Base-by-base conservation (phyloP, 805 yeast species). In the Lipomyces orientalis region DNA sequence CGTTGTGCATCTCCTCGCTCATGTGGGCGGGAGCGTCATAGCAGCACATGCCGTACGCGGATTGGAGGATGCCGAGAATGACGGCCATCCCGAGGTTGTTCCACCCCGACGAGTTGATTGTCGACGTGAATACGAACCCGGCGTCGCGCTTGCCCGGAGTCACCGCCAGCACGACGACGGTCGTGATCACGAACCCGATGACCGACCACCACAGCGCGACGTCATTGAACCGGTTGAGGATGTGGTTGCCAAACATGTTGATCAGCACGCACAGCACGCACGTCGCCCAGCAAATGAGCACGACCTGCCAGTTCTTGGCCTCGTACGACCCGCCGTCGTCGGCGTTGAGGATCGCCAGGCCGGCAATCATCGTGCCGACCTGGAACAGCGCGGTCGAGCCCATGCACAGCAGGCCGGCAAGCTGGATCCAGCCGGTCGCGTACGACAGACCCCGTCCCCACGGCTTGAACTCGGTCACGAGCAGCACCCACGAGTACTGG, bases 21-120 rank as follows among this genome's bases (percentile, higher is more conserved):
- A 89, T 79, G 74, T 89, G 92, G 80, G 88, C 89, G 0, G 92
- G 90, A 29, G 90, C 86, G 75, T 89, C 92, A 74, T 87, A 89
- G 31, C 91, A 92, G 57, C 89, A 84, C 91, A 89, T 88, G 51
- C 89, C 86, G 61, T 70, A 68, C 12, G 71, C 69, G 22, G 66
- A 59, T 61, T 62, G 64, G 35, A 65, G 58, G 61, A 69, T 58
- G 35, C 71, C 70, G 35, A 66, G 68, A 46, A 68, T 69, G 59
- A 70, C 57, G 52, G 54, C 64, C 68, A 69, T 65, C 19, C 72
- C 71, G 52, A 34, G 51, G 62, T 66, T 65, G 58, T 56, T 49
- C 70, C 72, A 68, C 19, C 70, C 71, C 4, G 68, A 54, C 25
- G 64, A 43, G 63, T 59, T 46, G 43, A 68, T 60, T 4, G 66